A percentile compares a stretch with the other conserved stretches of the same genome.
These are phyloP conservation scores for Asterochloris erici DNA, from an alignment of 139 green algal species.

Conservation along the genomic window DNA sequence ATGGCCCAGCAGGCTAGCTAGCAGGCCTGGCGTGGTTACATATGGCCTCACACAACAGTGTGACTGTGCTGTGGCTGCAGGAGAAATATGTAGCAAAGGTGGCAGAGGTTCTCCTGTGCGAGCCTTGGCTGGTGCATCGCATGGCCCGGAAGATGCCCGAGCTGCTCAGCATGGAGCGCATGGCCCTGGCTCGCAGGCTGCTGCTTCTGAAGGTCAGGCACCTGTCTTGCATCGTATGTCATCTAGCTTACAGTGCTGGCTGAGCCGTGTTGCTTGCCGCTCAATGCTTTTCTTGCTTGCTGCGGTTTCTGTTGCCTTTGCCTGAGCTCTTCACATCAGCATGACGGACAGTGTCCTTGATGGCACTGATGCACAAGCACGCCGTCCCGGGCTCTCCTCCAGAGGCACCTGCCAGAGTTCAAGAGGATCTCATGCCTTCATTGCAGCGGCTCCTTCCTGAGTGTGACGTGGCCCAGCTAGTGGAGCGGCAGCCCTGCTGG, in stretches of 20 bases:
- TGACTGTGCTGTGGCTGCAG: not conserved
- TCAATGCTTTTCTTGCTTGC: not conserved
- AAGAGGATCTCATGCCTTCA: not conserved
- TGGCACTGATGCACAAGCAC: not conserved
- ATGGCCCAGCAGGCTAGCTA: not conserved
- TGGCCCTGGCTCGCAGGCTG: not conserved
- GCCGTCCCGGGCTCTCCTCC: too few relatives aligned
- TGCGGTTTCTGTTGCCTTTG: not conserved
- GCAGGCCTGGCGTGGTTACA: not conserved
- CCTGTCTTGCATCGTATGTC: not conserved
- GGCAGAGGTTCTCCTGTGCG: slow-evolving; percentile 10
- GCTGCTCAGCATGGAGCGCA: not conserved
- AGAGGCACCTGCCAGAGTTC: not conserved
- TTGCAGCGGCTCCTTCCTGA: slow-evolving; percentile 24
- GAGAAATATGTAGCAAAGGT: not conserved
- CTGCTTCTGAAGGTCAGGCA: slow-evolving; percentile 7
- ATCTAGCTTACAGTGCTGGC: not conserved
- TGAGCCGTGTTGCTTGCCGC: not conserved
- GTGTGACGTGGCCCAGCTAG: slow-evolving; percentile 30
- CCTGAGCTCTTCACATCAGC: not conserved
- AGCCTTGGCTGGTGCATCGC: not conserved
- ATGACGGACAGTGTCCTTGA: not conserved
- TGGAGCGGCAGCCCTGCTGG: slow-evolving; percentile 23
- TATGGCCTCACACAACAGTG: not conserved
- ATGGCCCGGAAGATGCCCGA: slow-evolving; percentile 9